Evolutionary conservation across 2,329 filamentous ascomycete species (phyloP), one percentile per base, ranked within the genome.

Genomic region (Penicillium decumbens): DNA sequence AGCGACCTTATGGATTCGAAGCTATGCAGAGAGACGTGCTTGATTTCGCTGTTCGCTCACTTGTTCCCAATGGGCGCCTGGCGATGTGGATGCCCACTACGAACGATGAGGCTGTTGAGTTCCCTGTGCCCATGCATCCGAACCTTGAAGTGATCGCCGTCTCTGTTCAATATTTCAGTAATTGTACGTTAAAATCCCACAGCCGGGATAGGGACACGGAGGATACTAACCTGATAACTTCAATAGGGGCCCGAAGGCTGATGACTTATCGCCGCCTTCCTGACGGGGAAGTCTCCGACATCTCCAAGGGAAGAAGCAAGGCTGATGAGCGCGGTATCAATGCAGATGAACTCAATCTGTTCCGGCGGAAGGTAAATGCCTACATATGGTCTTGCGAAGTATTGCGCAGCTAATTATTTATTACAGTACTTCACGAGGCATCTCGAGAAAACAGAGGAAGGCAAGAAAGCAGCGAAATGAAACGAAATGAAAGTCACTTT

Each of bases 11-110:
- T 69, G 89, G 89, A 59, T 97, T 98, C 67, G 77, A 87, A 33
- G 86, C 88, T 5, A 90, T 98, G 82, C 79, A 96, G 18, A 84
- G 90, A 62, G 90, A 97, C 66, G 89, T 98, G 45, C 79, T 97
- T 5, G 79, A 84, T 18, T 97, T 98, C 64, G 84, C 89, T 4
- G 80, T 84, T 0, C 76, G 80, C 10, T 88, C 85, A 1, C 77
- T 98, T 0, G 88, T 95, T 6, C 84, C 89, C 45, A 73, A 82
- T 54, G 93, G 89, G 0, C 79, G 93, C 25, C 69, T 98, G 8
- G 88, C 87, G 6, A 95, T 98, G 76, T 98, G 93, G 93, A 95
- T 97, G 88, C 93, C 93, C 0, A 95, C 90, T 0, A 85, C 89
- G 25, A 90, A 89, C 64, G 84, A 88, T 52, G 81, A 89, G 58